Percentiles rank a stretch among this genome's conserved stretches.
Conservation (phyloP, 73 alveolate species). For the Paramecium pentaurelia region DNA sequence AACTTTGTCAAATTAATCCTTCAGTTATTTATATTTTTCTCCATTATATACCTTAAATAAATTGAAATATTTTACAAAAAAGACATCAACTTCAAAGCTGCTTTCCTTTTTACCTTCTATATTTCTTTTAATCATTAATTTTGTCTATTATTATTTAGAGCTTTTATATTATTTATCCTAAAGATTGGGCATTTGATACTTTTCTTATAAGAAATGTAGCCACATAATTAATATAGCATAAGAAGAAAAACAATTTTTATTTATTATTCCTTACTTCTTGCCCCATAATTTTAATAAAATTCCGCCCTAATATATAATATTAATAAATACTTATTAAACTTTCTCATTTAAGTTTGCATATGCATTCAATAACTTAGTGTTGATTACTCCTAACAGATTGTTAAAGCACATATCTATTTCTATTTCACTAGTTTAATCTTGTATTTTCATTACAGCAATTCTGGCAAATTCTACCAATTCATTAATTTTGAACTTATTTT, state of each 20-base stretch:
- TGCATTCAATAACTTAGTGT: neutral
- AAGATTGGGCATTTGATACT: neutral
- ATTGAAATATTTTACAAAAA: neutral
- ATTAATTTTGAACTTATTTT: neutral
- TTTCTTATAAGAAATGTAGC: neutral
- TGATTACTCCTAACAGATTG: constrained; percentile 6
- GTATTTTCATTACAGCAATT: neutral
- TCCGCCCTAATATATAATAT: neutral
- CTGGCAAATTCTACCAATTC: neutral
- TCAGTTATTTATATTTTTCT: neutral
- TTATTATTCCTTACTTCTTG: neutral
- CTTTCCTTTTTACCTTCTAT: neutral
- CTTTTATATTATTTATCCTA: neutral
- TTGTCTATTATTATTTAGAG: neutral
- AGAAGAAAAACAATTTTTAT: neutral
- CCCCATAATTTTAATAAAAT: constrained; percentile 9
- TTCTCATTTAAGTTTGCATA: neutral
- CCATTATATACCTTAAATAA: neutral
- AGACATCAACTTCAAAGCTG: neutral
- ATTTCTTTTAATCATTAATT: neutral
- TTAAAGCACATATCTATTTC: constrained; percentile 16
- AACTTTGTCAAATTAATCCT: neutral
- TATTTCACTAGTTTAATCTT: neutral
- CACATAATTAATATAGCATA: constrained; percentile 34
- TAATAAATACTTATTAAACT: neutral